Percentiles rank a stretch among this genome's conserved stretches.
These are phyloP conservation scores for Acorus calamus DNA, from an alignment of 106 monocot species.

Conservation along the genomic window DNA sequence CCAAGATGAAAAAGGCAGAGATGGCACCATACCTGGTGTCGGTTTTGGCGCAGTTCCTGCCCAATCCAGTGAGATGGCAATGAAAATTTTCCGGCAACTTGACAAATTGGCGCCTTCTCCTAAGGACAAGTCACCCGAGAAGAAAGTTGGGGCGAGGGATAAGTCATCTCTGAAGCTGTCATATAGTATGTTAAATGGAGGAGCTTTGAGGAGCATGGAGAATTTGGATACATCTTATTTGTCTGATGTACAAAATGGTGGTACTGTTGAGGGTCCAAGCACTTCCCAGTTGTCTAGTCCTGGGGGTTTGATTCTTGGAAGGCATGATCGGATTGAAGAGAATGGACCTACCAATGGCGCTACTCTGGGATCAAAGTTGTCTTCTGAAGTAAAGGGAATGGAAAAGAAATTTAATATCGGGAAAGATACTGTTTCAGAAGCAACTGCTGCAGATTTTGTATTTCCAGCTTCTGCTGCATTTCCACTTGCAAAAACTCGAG, in stretches of 20 bases:
- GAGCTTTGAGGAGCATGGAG: constrained; percentile 28
- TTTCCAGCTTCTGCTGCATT: constrained; percentile 5
- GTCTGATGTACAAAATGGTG: constrained; percentile 4
- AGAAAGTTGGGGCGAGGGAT: constrained; percentile 22
- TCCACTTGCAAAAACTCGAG: constrained; percentile 11
- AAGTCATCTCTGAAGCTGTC: constrained; percentile 40
- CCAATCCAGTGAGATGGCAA: constrained; percentile 55
- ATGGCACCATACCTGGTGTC: constrained; percentile 4
- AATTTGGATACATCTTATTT: constrained; percentile 11
- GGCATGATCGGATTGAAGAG: constrained; percentile 5
- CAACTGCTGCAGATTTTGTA: not conserved
- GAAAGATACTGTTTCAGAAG: not conserved
- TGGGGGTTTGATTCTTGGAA: constrained; percentile 1
- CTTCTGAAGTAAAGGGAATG: constrained; percentile 2
- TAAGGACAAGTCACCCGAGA: constrained; percentile 33
- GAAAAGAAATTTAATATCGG: not conserved
- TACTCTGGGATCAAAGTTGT: constrained; percentile 13
- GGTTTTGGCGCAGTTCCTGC: constrained; percentile 17
- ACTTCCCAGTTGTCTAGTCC: not conserved
- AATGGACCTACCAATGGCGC: constrained; percentile 2
- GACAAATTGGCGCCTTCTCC: constrained; percentile 58
- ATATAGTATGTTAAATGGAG: constrained; percentile 27
- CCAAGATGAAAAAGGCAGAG: constrained; percentile 10
- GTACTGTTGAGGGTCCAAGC: not conserved
- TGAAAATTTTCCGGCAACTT: constrained; percentile 59